Conservation (phyloP, 495 filamentous ascomycete species). For the Wilcoxina mikolae region DNA sequence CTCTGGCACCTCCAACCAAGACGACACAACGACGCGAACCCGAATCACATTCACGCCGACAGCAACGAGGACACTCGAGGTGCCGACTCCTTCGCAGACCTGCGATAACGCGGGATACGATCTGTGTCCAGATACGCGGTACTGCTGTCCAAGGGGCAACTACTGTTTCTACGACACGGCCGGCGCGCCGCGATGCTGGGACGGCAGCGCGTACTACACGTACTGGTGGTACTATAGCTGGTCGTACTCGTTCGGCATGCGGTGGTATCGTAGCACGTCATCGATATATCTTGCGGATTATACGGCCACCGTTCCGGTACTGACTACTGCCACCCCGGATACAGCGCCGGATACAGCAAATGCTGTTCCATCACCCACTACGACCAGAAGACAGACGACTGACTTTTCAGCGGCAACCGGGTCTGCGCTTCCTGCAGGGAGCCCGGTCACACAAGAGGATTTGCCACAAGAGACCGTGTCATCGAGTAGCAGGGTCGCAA, state of each 20-base stretch:
- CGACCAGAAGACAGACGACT: no score
- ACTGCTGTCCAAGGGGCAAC: neutral
- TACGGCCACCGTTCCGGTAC: neutral
- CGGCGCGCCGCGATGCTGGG: neutral
- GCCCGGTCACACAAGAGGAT: no score
- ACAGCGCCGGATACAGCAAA: neutral
- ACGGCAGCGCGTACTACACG: neutral
- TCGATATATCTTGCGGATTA: neutral
- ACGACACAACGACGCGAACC: neutral
- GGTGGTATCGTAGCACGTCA: neutral
- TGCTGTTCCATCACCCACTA: neutral
- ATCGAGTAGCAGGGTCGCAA: no score
- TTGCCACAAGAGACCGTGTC: no score
- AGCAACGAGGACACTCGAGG: neutral
- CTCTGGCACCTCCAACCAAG: neutral
- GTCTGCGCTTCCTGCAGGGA: no score
- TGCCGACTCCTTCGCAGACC: no score
- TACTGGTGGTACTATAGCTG: slow-evolving; percentile 4
- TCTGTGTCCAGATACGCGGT: neutral
- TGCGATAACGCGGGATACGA: no score
- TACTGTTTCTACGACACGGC: neutral
- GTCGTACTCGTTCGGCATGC: slow-evolving; percentile 4
- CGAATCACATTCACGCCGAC: neutral
- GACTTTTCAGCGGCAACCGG: no score
- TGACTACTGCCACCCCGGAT: neutral